Evolutionary conservation across 257 asterid genomes (phyloP).

Genomic region (Solanum phureja): DNA sequence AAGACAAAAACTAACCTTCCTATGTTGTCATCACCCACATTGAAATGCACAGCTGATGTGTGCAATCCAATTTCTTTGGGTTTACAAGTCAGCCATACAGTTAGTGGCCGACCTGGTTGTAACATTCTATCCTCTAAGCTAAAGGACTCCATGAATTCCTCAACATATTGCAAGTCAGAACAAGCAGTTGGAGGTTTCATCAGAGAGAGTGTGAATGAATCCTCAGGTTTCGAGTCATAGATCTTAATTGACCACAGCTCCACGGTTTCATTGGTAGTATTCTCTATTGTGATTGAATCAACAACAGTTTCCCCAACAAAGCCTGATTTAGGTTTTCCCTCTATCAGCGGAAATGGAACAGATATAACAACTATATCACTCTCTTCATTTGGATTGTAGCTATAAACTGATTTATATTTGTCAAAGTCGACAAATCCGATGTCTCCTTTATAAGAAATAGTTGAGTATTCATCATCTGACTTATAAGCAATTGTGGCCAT

Average conservation of each 20-base stretch:
- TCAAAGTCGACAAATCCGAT: constrained; percentile 70
- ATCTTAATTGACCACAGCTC: constrained; percentile 70
- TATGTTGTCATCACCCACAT: constrained; percentile 52
- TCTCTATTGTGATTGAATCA: constrained; percentile 48
- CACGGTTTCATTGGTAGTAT: constrained; percentile 35
- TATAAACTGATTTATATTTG: constrained; percentile 31
- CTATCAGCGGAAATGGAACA: constrained; percentile 55
- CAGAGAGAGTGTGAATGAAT: constrained; percentile 59
- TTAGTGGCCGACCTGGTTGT: constrained; percentile 31
- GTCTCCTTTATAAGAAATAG: constrained; percentile 68
- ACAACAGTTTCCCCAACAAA: constrained; percentile 47
- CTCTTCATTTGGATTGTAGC: constrained; percentile 61
- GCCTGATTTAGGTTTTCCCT: constrained; percentile 61
- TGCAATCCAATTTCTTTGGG: constrained; percentile 75
- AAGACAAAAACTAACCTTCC: constrained; percentile 64
- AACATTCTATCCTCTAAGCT: constrained; percentile 61
- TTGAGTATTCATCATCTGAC: constrained; percentile 77
- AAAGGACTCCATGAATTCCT: constrained; percentile 46
- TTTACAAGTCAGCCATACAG: constrained; percentile 78
- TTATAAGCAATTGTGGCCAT: constrained; percentile 35
- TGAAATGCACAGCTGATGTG: constrained; percentile 60
- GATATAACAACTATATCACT: constrained; percentile 50
- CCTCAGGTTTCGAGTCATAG: constrained; percentile 78
- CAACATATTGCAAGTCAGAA: constrained; percentile 40
- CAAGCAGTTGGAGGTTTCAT: constrained; percentile 66